A percentile compares a stretch with the other conserved stretches of the same genome.
Evolutionary conservation across 148 eudicot genomes (phyloP).

Genomic region (Suaeda aralocaspica): DNA sequence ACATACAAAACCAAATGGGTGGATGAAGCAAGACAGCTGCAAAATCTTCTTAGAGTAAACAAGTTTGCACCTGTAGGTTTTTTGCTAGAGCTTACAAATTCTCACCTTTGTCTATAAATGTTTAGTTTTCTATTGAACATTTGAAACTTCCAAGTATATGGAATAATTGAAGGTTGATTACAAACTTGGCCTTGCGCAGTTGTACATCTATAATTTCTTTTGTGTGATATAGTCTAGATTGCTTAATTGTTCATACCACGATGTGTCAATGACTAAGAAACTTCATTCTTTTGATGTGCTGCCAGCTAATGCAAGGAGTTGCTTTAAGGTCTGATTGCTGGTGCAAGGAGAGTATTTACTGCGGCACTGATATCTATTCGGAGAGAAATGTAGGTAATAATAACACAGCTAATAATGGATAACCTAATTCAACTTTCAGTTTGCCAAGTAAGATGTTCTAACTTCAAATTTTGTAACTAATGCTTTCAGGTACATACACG

Average conservation of each 20-base stretch:
- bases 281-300: not conserved
- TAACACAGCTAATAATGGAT: not conserved
- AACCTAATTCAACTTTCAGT: not conserved
- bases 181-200: too few species aligned
- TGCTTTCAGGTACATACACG: not conserved
- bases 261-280: not conserved
- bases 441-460: not conserved
- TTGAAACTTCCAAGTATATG: too few species aligned
- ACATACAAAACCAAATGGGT: not conserved
- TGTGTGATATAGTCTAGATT: too few species aligned
- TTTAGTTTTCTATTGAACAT: too few species aligned
- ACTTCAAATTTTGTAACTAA: not conserved
- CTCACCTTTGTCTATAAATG: too few species aligned
- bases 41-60: too few species aligned
- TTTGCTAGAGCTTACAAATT: too few species aligned
- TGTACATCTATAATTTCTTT: too few species aligned
- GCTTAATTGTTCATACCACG: too few species aligned
- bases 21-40: not conserved
- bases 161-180: too few species aligned
- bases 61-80: too few species aligned
- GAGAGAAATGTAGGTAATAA: constrained; percentile 4
- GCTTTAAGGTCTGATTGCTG: not conserved
- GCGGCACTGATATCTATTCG: not conserved
- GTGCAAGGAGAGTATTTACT: not conserved
- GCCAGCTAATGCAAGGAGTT: not conserved